Conservation (phyloP, 805 yeast genomes). For the Yamadazyma tumulicola region DNA sequence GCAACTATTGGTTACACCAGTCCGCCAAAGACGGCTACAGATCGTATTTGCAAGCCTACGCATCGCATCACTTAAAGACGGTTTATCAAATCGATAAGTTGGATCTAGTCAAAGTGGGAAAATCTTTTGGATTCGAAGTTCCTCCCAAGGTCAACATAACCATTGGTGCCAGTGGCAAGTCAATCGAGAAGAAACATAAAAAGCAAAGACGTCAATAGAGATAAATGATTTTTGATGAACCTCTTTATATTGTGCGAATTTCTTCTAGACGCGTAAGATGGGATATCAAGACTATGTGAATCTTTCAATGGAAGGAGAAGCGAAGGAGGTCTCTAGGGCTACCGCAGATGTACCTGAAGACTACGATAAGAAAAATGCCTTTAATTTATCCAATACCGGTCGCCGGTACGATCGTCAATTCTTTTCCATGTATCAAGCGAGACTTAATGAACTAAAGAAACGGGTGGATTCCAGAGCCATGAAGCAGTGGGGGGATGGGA, state of each 20-base stretch:
- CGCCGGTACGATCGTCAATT: constrained; percentile 39
- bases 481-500: constrained; percentile 54
- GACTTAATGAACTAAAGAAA: constrained; percentile 28
- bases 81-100: constrained; percentile 95
- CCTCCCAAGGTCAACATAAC: constrained; percentile 97
- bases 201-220: constrained; percentile 34
- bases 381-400: constrained; percentile 16
- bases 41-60: constrained; percentile 94
- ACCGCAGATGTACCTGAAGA: constrained; percentile 1
- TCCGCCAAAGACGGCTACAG: constrained; percentile 97
- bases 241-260: not conserved
- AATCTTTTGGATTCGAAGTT: constrained; percentile 87
- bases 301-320: constrained; percentile 1
- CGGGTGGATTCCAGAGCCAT: constrained; percentile 32
- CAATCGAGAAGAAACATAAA: constrained; percentile 47
- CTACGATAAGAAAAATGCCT: constrained; percentile 15
- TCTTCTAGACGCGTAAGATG: constrained; percentile 3
- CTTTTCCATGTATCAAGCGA: constrained; percentile 41
- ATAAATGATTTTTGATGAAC: not conserved
- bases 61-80: constrained; percentile 93
- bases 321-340: not conserved
- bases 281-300: constrained; percentile 11
- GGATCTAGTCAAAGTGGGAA: constrained; percentile 92
- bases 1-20: constrained; percentile 92
- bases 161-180: constrained; percentile 87